Conservation (phyloP, 371 early-diverging fungal genomes). For the Saksenaea oblongispora region DNA sequence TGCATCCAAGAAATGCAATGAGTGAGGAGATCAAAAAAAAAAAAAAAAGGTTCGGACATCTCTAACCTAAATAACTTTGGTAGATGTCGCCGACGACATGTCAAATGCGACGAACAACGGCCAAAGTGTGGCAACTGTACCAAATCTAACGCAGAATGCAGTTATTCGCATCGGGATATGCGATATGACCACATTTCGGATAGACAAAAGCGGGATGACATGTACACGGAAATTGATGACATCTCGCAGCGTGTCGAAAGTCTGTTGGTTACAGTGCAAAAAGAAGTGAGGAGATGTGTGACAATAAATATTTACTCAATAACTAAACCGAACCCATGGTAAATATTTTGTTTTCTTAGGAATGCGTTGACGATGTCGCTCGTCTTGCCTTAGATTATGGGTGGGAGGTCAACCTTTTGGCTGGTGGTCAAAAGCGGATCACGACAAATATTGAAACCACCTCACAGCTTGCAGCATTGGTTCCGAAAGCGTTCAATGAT, state of each 20-base stretch:
- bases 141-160: conserved; percentile 23
- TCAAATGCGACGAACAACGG: conserved; percentile 25
- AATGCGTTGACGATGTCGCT: conserved; percentile 20
- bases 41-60: not conserved
- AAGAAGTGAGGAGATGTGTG: conserved; percentile 5
- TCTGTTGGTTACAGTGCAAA: conserved; percentile 13
- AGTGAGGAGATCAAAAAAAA: conserved; percentile 9
- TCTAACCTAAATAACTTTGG: not conserved
- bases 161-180: conserved; percentile 24
- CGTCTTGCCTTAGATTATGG: conserved; percentile 23
- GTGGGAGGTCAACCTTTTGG: conserved; percentile 18
- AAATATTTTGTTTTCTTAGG: conserved; percentile 8
- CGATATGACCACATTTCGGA: conserved; percentile 28
- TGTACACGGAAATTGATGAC: conserved; percentile 29
- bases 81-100: conserved; percentile 30
- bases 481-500: conserved; percentile 19
- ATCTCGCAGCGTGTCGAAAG: conserved; percentile 23
- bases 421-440: conserved; percentile 22
- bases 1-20: conserved; percentile 29
- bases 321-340: not conserved
- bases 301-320: not conserved
- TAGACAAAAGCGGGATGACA: conserved; percentile 23
- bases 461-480: conserved; percentile 20
- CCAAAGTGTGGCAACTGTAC: conserved; percentile 25
- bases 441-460: conserved; percentile 22